Conservation (phyloP, 2,329 filamentous ascomycete species). For the Seiridium unicorne region DNA sequence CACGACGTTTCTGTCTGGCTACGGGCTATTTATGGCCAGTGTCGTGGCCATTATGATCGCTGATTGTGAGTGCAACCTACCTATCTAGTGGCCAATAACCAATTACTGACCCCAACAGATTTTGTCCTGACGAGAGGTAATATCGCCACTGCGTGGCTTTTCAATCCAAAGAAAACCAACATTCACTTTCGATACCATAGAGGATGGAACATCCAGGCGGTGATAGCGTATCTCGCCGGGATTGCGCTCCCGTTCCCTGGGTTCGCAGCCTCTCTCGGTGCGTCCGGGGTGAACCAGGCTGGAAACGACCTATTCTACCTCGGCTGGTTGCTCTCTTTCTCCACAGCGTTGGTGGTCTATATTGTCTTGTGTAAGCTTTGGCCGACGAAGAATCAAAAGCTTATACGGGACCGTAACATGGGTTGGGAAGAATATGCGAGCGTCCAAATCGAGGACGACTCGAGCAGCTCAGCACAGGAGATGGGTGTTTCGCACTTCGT, state of each 20-base stretch:
- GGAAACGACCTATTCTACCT: slow-evolving; percentile 6
- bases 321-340: slow-evolving; percentile 5
- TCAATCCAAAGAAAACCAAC: slow-evolving; percentile 1
- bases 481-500: not conserved
- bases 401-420: not conserved
- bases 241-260: slow-evolving; percentile 3
- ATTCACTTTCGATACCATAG: slow-evolving; percentile 2
- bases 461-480: not conserved
- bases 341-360: slow-evolving; percentile 1
- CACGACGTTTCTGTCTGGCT: slow-evolving; percentile 35
- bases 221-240: not conserved
- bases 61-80: not conserved
- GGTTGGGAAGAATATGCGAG: slow-evolving; percentile 2
- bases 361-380: not conserved
- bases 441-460: not conserved
- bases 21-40: not conserved
- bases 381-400: slow-evolving; percentile 2
- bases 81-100: too few species aligned
- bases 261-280: slow-evolving; percentile 1
- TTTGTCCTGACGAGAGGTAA: slow-evolving; percentile 1
- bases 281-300: slow-evolving; percentile 3
- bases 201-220: slow-evolving; percentile 5
- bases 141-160: slow-evolving; percentile 1
- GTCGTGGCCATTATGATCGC: slow-evolving; percentile 2
- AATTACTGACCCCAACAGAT: not conserved